Conservation (phyloP, 139 green algal genomes). For the Chlamydomonas eustigma region DNA sequence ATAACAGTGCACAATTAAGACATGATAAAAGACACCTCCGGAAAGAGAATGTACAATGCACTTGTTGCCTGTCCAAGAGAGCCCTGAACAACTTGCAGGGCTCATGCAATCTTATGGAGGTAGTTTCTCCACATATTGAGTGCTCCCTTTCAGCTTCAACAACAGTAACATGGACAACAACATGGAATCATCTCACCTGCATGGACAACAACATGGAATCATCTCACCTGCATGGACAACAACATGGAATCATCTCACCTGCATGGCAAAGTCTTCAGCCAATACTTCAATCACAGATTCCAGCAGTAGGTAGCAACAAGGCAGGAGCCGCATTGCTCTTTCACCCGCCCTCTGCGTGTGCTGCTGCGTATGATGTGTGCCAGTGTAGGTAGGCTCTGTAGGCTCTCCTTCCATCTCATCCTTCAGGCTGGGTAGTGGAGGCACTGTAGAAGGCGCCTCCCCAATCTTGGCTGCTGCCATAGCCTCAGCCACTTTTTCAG, state of each 20-base stretch:
- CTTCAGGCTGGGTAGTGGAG: neutral
- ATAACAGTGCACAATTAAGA: too few species aligned
- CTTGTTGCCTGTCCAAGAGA: too few species aligned
- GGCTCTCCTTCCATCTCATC: neutral
- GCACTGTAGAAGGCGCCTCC: neutral
- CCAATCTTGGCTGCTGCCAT: neutral
- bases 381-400: neutral
- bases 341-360: slow-evolving; percentile 22
- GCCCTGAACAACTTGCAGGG: too few species aligned
- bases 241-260: neutral
- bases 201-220: too few species aligned
- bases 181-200: too few species aligned
- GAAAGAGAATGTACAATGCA: too few species aligned
- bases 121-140: too few species aligned
- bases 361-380: neutral
- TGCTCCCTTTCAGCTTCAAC: too few species aligned
- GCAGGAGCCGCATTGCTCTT: slow-evolving; percentile 41
- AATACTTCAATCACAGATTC: slow-evolving; percentile 29
- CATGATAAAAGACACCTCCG: too few species aligned
- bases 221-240: neutral
- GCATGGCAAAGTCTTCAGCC: neutral
- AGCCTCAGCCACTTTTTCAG: neutral
- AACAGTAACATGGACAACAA: too few species aligned
- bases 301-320: slow-evolving; percentile 41
- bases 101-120: too few species aligned